Evolutionary conservation across 192 early-diverging fungal genomes (phyloP).

Genomic region (Backusella luteola): DNA sequence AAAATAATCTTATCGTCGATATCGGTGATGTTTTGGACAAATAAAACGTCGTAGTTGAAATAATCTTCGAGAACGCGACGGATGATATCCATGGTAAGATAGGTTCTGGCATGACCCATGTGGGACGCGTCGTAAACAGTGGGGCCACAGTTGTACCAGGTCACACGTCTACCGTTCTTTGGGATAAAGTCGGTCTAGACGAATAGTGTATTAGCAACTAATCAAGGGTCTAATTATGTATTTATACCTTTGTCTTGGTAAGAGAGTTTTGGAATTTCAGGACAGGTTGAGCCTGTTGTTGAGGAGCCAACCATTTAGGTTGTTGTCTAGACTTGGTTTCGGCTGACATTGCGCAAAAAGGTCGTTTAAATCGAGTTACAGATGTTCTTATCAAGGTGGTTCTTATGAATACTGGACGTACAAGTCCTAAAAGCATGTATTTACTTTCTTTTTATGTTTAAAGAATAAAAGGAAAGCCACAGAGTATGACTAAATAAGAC

Average conservation of each 20-base stretch:
- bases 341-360: slow-evolving; percentile 18
- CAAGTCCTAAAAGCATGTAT: background rate
- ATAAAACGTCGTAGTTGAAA: slow-evolving; percentile 89
- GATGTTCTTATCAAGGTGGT: background rate
- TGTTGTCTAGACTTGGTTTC: slow-evolving; percentile 46
- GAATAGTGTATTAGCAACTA: background rate
- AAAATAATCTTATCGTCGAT: slow-evolving; percentile 99
- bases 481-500: slow-evolving; percentile 2
- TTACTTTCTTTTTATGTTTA: background rate
- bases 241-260: slow-evolving; percentile 79
- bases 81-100: slow-evolving; percentile 91
- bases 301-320: slow-evolving; percentile 67
- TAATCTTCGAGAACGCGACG: slow-evolving; percentile 94
- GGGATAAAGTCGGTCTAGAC: slow-evolving; percentile 88
- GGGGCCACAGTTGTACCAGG: slow-evolving; percentile 98
- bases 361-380: background rate
- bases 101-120: slow-evolving; percentile 94
- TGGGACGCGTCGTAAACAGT: slow-evolving; percentile 97
- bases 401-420: background rate
- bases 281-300: slow-evolving; percentile 38
- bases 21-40: slow-evolving; percentile 98
- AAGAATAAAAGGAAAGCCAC: background rate
- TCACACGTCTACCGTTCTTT: slow-evolving; percentile 72
- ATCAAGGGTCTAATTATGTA: background rate
- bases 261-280: slow-evolving; percentile 82